Percentiles rank a stretch among this genome's conserved stretches.
Conservation (phyloP, 345 rosid genomes). For the Salix suchowensis region DNA sequence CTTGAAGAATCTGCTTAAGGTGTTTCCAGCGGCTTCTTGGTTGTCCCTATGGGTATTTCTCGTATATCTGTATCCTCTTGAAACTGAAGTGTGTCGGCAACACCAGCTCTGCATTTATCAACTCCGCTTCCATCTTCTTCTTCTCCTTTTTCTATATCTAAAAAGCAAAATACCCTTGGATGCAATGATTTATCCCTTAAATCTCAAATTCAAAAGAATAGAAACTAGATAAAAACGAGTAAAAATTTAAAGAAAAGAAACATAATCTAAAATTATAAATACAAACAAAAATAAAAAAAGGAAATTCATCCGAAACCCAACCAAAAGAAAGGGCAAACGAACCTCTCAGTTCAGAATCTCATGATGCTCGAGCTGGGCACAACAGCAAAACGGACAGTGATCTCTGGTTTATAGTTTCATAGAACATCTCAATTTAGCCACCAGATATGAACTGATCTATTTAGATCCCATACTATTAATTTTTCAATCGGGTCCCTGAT, state of each 20-base stretch:
- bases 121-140: conserved; percentile 55
- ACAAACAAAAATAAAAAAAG: not conserved
- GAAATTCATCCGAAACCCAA: not conserved
- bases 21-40: conserved; percentile 82
- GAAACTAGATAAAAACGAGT: not conserved
- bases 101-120: conserved; percentile 66
- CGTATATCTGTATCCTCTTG: conserved; percentile 65
- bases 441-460: too few relatives aligned
- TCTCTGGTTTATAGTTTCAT: too few relatives aligned
- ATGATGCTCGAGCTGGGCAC: too few relatives aligned
- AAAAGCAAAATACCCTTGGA: too few relatives aligned
- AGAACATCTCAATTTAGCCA: too few relatives aligned
- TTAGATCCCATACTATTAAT: too few relatives aligned
- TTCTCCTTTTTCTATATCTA: not conserved
- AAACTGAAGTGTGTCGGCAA: conserved; percentile 60
- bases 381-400: too few relatives aligned
- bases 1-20: conserved; percentile 92
- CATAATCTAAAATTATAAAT: not conserved
- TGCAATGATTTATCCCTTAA: too few relatives aligned
- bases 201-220: not conserved
- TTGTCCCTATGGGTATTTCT: conserved; percentile 90
- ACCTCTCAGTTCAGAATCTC: too few relatives aligned
- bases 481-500: too few relatives aligned
- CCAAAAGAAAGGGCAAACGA: too few relatives aligned
- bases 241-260: not conserved